Evolutionary conservation across 2,329 filamentous ascomycete genomes (phyloP).

Genomic region (Pseudocercospora ulei): DNA sequence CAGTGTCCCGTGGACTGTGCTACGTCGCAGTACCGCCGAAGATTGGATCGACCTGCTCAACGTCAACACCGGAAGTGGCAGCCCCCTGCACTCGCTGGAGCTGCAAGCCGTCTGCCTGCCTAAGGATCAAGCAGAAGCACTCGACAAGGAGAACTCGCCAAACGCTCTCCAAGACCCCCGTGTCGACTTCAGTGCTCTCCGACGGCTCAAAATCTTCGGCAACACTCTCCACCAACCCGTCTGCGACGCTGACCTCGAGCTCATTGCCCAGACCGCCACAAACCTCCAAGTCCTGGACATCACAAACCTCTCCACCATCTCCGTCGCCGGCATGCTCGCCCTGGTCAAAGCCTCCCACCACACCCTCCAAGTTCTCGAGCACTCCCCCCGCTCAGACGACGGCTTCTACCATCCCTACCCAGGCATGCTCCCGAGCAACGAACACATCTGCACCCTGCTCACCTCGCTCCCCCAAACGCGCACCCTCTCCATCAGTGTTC

Average conservation of each 20-base stretch:
- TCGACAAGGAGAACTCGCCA: slow-evolving; percentile 35
- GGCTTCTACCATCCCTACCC: slow-evolving; percentile 46
- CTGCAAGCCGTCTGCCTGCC: slow-evolving; percentile 45
- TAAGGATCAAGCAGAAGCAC: slow-evolving; percentile 37
- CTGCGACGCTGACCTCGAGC: slow-evolving; percentile 42
- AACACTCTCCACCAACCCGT: slow-evolving; percentile 47
- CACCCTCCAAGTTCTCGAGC: slow-evolving; percentile 45
- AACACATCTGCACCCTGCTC: slow-evolving; percentile 44
- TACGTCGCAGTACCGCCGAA: slow-evolving; percentile 42
- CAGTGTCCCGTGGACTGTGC: slow-evolving; percentile 46
- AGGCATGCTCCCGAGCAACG: slow-evolving; percentile 37
- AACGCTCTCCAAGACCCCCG: slow-evolving; percentile 38
- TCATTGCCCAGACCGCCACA: slow-evolving; percentile 45
- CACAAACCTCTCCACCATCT: slow-evolving; percentile 46
- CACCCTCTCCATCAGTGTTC: slow-evolving; percentile 43
- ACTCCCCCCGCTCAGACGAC: slow-evolving; percentile 46
- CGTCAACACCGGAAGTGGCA: slow-evolving; percentile 34
- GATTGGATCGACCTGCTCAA: slow-evolving; percentile 45
- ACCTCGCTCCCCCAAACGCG: slow-evolving; percentile 41
- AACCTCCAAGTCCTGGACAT: slow-evolving; percentile 47
- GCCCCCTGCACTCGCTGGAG: slow-evolving; percentile 44
- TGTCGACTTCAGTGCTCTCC: slow-evolving; percentile 44
- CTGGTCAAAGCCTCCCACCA: slow-evolving; percentile 43
- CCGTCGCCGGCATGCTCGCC: slow-evolving; percentile 46
- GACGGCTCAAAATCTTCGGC: slow-evolving; percentile 47